Conservation (phyloP, 306 rosid genomes). For the Castanopsis chinensis region DNA sequence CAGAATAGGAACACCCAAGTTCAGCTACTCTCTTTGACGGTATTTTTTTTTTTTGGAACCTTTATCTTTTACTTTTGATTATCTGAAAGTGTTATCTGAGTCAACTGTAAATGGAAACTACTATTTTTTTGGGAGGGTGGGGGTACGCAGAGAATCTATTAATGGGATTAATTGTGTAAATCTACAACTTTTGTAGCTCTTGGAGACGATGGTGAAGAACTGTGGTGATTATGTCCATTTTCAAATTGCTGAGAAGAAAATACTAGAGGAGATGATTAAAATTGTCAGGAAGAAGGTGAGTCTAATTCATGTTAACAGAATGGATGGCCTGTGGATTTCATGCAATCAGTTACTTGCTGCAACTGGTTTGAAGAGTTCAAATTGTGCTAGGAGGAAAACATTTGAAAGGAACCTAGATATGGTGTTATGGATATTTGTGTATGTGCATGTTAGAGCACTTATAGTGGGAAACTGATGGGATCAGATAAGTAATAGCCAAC, state of each 20-base stretch:
- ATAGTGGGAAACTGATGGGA: too few relatives aligned
- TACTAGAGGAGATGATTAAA: conserved; percentile 93
- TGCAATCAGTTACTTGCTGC: too few relatives aligned
- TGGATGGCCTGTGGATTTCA: too few relatives aligned
- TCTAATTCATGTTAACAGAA: not conserved
- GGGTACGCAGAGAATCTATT: not conserved
- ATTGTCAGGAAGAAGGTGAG: conserved; percentile 92
- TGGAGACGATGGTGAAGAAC: conserved; percentile 99
- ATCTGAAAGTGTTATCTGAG: conserved; percentile 10
- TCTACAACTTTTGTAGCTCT: conserved; percentile 51
- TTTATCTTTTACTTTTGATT: conserved; percentile 10
- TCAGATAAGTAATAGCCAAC: too few relatives aligned
- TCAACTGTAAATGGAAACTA: conserved; percentile 1
- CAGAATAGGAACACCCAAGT: conserved; percentile 89
- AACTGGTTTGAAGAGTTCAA: too few relatives aligned
- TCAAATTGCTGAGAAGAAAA: conserved; percentile 85
- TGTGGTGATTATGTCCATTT: conserved; percentile 89
- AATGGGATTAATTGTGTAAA: conserved; percentile 32
- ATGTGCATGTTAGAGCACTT: too few relatives aligned
- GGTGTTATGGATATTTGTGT: too few relatives aligned
- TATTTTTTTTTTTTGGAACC: conserved; percentile 29
- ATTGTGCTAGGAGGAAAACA: too few relatives aligned
- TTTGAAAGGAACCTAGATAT: too few relatives aligned
- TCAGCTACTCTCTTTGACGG: conserved; percentile 88
- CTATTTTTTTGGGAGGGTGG: not conserved